phyloP scores from a whole-genome alignment of 139 green algal genomes.

The Spirogloea muscicola region DNA sequence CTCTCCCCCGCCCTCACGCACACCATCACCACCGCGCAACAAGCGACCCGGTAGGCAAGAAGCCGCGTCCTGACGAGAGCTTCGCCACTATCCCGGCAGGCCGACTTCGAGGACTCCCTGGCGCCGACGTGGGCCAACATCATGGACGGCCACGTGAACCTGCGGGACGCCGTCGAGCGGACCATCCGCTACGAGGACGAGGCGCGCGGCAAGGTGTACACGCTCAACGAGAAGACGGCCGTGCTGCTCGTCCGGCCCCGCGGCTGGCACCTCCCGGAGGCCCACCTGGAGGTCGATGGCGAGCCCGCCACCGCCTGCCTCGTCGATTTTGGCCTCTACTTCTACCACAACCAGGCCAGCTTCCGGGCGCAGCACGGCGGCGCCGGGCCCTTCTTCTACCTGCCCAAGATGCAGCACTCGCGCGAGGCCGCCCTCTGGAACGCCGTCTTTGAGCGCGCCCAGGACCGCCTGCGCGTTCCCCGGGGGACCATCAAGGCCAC shows the following conservation, averaged over 20 bases:
- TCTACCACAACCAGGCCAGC: constrained; percentile 72
- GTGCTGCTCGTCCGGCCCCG: constrained; percentile 52
- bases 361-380: constrained; percentile 42
- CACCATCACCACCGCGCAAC: too few relatives aligned
- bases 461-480: constrained; percentile 64
- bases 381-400: constrained; percentile 81
- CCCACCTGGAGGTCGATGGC: constrained; percentile 76
- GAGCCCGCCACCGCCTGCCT: constrained; percentile 59
- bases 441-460: constrained; percentile 46
- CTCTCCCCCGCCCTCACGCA: too few relatives aligned
- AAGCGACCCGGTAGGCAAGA: too few relatives aligned
- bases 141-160: constrained; percentile 73
- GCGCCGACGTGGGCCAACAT: constrained; percentile 71
- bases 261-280: constrained; percentile 82
- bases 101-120: constrained; percentile 66
- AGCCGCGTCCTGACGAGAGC: too few relatives aligned
- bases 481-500: constrained; percentile 76
- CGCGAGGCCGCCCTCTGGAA: constrained; percentile 66
- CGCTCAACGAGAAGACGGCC: constrained; percentile 38
- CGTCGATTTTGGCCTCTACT: constrained; percentile 85
- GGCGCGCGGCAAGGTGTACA: constrained; percentile 67
- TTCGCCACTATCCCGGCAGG: constrained; percentile 31
- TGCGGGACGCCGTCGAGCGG: constrained; percentile 61
- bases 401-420: constrained; percentile 88
- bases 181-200: constrained; percentile 61